Base-by-base conservation (phyloP, 2,329 filamentous ascomycete species). In the Fusarium haematococcum region DNA sequence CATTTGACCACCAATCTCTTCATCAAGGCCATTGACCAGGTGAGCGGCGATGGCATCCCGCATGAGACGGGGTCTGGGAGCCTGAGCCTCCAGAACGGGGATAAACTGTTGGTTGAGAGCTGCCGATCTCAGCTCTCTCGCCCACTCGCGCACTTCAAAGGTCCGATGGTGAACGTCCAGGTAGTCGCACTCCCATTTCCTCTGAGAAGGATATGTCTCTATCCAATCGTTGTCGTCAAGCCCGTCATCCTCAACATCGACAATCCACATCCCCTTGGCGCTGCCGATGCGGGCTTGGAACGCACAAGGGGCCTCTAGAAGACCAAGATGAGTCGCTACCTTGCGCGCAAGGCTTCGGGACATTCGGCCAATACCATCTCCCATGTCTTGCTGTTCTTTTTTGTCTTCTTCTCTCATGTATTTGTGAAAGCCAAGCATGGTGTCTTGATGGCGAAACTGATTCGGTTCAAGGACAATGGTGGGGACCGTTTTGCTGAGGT, bases 221-320 rank as follows among this genome's bases (percentile, higher is more conserved):
- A 95, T 93, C 92, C 91, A 94, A 18, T 90, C 81, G 0, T 84
- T 78, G 2, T 86, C 82, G 1, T 82, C 82, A 0, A 80, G 81
- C 0, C 72, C 74, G 1, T 81, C 78, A 30, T 88, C 86, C 0
- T 84, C 77, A 0, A 85, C 84, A 73, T 92, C 91, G 6, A 92
- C 81, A 56, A 92, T 86, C 93, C 93, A 95, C 73, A 95, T 85
- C 0, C 94, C 94, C 80, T 96, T 96, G 1, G 92, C 92, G 20
- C 92, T 90, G 11, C 90, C 92, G 39, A 95, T 88, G 1, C 94
- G 88, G 2, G 86, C 93, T 80, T 96, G 94, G 54, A 92, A 91
- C 0, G 88, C 91, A 37, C 89, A 89, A 0, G 93, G 92, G 0
- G 89, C 79, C n/a, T 88, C 85, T 0, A 79, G 74, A 0, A 92